These are phyloP conservation scores for Microstegium vimineum DNA, from an alignment of 176 grass and related monocot species.

Conservation along the genomic window DNA sequence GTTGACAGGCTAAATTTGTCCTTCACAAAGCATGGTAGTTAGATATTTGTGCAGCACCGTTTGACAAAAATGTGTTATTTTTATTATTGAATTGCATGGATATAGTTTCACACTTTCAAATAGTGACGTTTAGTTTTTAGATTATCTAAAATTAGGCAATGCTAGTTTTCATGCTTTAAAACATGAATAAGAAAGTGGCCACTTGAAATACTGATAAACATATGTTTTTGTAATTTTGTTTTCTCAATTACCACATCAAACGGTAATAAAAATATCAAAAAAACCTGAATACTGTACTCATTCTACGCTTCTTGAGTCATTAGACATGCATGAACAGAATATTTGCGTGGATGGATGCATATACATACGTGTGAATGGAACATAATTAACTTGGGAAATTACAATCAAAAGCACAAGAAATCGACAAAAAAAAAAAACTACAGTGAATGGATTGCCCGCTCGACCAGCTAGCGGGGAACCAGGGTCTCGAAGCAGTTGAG, in stretches of 20 bases:
- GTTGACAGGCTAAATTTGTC: too few species aligned
- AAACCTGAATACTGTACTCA: background rate
- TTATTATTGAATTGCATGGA: too few species aligned
- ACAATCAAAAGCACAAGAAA: background rate
- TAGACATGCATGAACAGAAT: background rate
- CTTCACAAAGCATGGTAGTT: too few species aligned
- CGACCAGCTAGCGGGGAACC: slow-evolving; percentile 26
- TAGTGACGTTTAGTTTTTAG: too few species aligned
- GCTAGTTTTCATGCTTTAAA: too few species aligned
- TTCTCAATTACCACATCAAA: background rate
- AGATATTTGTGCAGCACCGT: too few species aligned
- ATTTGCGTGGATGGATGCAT: background rate
- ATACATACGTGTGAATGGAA: background rate
- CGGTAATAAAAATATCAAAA: background rate
- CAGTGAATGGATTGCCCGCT: background rate
- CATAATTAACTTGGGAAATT: background rate
- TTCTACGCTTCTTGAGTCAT: background rate
- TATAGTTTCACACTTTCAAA: too few species aligned
- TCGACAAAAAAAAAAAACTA: background rate
- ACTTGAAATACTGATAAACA: background rate
- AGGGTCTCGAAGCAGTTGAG: slow-evolving; percentile 69
- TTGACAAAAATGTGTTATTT: too few species aligned
- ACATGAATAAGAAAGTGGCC: too few species aligned
- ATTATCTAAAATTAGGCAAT: too few species aligned
- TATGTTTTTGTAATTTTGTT: too few species aligned